phyloP scores from a whole-genome alignment of 2,329 filamentous ascomycete species.

The Alternaria longipes region DNA sequence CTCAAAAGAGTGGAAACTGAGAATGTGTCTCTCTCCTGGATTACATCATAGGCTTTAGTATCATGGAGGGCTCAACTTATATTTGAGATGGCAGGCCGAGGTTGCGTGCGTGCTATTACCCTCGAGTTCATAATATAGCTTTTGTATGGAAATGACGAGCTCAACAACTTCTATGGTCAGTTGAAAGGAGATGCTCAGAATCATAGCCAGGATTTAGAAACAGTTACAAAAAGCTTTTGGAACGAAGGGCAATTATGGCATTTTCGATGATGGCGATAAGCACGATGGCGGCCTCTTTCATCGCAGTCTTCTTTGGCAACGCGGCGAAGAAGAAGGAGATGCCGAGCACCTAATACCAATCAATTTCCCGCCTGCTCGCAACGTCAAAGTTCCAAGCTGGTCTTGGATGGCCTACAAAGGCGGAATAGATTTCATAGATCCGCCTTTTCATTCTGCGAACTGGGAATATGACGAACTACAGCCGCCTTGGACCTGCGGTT shows the following conservation, averaged over 20 bases:
- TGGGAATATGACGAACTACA: constrained; percentile 14
- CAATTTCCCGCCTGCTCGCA: background rate
- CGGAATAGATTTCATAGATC: constrained; percentile 24
- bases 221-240: constrained; percentile 34
- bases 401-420: constrained; percentile 30
- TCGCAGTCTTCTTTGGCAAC: constrained; percentile 46
- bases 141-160: constrained; percentile 24
- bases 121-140: constrained; percentile 39
- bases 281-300: constrained; percentile 26
- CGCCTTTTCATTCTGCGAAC: constrained; percentile 2
- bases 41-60: no score
- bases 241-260: constrained; percentile 39
- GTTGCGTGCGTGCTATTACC: constrained; percentile 13
- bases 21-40: no score
- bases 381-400: constrained; percentile 19
- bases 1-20: no score
- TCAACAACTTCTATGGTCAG: constrained; percentile 10
- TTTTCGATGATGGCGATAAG: constrained; percentile 38
- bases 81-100: no score
- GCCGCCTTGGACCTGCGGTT: constrained; percentile 10
- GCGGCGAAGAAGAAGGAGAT: constrained; percentile 13
- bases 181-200: background rate
- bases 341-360: constrained; percentile 6
- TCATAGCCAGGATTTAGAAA: constrained; percentile 27
- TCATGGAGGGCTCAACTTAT: no score